Evolutionary conservation across 192 early-diverging fungal genomes (phyloP).

Genomic region (Podochytrium sp.): DNA sequence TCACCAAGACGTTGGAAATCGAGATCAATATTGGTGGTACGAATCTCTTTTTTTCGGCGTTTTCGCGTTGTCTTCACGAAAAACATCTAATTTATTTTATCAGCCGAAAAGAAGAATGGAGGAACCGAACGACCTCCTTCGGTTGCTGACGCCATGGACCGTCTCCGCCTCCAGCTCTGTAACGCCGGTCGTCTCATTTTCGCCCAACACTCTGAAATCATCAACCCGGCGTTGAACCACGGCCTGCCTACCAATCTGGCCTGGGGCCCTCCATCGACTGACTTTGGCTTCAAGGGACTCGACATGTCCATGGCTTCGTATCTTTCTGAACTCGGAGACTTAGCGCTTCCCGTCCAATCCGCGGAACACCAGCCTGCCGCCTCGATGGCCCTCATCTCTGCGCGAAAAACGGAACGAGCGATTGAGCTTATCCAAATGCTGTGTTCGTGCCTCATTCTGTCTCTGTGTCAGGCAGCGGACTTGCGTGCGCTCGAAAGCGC

Average conservation of each 20-base stretch:
- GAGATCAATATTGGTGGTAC: background rate
- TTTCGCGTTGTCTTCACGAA: too few species aligned
- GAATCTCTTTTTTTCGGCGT: background rate
- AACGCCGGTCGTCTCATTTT: background rate
- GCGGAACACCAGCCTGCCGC: background rate
- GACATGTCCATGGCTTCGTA: conserved; percentile 4
- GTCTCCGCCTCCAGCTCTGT: background rate
- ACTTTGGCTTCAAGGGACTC: conserved; percentile 8
- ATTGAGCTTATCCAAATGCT: conserved; percentile 13
- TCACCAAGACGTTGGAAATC: background rate
- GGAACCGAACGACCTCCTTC: background rate
- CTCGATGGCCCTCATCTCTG: background rate
- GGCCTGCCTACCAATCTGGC: conserved; percentile 10
- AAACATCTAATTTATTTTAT: too few species aligned
- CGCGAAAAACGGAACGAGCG: conserved; percentile 1
- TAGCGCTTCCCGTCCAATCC: background rate
- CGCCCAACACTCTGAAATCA: conserved; percentile 10
- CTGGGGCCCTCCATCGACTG: conserved; percentile 1
- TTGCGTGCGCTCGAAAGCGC: background rate
- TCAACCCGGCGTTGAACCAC: conserved; percentile 1
- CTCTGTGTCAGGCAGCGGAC: conserved; percentile 16
- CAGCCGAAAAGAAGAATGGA: too few species aligned
- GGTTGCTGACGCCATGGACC: conserved; percentile 9
- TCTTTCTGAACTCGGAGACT: background rate
- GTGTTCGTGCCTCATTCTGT: background rate